A percentile compares a stretch with the other conserved stretches of the same genome.
These are phyloP conservation scores for Ampelocalamus luodianensis DNA, from an alignment of 176 grass and related monocot species.

Conservation along the genomic window DNA sequence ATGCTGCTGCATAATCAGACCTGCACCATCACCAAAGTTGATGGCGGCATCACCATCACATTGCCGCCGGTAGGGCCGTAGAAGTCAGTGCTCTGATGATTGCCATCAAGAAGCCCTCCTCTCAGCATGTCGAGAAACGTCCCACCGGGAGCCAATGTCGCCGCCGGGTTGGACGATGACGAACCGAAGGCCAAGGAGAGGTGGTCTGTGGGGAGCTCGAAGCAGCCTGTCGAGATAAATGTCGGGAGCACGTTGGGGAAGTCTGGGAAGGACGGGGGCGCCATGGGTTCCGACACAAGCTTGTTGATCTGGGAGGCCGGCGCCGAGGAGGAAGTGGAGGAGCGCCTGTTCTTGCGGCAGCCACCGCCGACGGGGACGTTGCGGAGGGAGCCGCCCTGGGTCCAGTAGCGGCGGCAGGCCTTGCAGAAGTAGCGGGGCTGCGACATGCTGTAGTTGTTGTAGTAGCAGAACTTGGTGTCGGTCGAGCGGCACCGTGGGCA, in stretches of 20 bases:
- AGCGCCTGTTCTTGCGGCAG: constrained; percentile 48
- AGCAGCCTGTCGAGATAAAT: background rate
- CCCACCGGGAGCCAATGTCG: background rate
- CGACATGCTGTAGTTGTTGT: constrained; percentile 68
- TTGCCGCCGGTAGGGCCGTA: background rate
- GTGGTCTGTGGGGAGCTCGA: constrained; percentile 22
- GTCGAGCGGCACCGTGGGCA: constrained; percentile 65
- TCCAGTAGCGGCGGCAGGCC: constrained; percentile 58
- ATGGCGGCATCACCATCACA: background rate
- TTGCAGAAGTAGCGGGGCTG: constrained; percentile 71
- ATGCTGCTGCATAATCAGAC: background rate
- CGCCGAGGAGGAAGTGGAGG: background rate
- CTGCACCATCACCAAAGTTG: background rate
- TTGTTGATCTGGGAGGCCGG: background rate
- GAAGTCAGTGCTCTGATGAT: background rate
- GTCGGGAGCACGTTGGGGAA: constrained; percentile 27
- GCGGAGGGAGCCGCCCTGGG: constrained; percentile 46
- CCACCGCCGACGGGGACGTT: constrained; percentile 46
- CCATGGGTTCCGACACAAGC: background rate
- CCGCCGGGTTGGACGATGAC: background rate
- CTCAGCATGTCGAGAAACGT: background rate
- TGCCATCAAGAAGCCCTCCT: background rate
- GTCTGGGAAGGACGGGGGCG: background rate
- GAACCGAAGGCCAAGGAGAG: constrained; percentile 27
- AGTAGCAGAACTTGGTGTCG: constrained; percentile 85